phyloP scores from a whole-genome alignment of 768 basidiomycete species.

The Boletus fagicola region DNA sequence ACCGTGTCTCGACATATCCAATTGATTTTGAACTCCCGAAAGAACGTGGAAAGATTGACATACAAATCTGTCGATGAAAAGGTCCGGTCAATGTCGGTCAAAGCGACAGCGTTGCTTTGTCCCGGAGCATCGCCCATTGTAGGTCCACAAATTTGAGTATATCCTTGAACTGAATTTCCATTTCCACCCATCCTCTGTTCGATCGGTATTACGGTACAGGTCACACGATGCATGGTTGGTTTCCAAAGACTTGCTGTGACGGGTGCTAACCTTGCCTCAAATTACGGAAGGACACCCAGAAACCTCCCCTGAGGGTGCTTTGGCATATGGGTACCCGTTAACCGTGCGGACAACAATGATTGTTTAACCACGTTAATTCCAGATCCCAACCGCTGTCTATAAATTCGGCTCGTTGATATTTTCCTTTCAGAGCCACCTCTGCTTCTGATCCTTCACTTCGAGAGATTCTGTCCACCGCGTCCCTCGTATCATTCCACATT shows the following conservation, averaged over 20 bases:
- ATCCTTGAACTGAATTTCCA: neutral
- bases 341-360: neutral
- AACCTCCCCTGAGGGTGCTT: neutral
- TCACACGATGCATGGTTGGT: neutral
- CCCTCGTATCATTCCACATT: neutral
- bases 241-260: neutral
- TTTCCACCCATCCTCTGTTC: too few species aligned
- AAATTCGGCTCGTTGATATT: neutral
- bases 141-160: slow-evolving; percentile 1
- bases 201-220: neutral
- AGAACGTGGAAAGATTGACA: neutral
- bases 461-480: neutral
- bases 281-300: neutral
- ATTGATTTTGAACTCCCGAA: neutral
- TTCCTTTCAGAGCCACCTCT: neutral
- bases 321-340: neutral
- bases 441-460: neutral
- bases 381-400: neutral
- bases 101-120: slow-evolving; percentile 6
- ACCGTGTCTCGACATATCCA: neutral
- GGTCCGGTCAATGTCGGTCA: neutral
- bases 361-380: neutral
- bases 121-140: neutral
- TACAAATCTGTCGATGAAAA: neutral
- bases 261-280: neutral